phyloP scores from a whole-genome alignment of 2,329 filamentous ascomycete genomes.

The Podosphaera xanthii region DNA sequence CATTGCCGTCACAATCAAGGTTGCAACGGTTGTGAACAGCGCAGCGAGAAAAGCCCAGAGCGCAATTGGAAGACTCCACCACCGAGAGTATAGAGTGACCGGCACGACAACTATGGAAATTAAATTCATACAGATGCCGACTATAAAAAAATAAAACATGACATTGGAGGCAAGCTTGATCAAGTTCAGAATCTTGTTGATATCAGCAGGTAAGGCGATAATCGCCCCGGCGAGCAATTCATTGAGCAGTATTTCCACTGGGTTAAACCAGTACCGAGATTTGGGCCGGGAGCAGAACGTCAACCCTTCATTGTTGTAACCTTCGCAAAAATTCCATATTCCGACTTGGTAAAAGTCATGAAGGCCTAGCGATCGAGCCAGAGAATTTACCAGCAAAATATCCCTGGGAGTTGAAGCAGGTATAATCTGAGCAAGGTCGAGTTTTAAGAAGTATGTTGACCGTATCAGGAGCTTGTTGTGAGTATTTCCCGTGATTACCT shows the following conservation, averaged over 20 bases:
- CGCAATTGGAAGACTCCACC: slow-evolving; percentile 42
- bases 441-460: slow-evolving; percentile 61
- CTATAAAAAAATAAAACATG: slow-evolving; percentile 80
- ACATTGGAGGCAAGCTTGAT: slow-evolving; percentile 52
- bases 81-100: slow-evolving; percentile 20
- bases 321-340: slow-evolving; percentile 81
- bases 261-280: slow-evolving; percentile 75
- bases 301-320: slow-evolving; percentile 51
- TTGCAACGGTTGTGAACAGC: slow-evolving; percentile 43
- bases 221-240: slow-evolving; percentile 65
- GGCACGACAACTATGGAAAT: slow-evolving; percentile 45
- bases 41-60: slow-evolving; percentile 44
- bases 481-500: slow-evolving; percentile 51
- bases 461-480: slow-evolving; percentile 35
- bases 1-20: slow-evolving; percentile 61
- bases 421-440: slow-evolving; percentile 56
- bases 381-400: slow-evolving; percentile 68
- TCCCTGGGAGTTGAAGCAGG: slow-evolving; percentile 10
- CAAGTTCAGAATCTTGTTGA: slow-evolving; percentile 50
- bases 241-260: slow-evolving; percentile 54
- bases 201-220: slow-evolving; percentile 55
- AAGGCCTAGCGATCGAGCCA: slow-evolving; percentile 64
- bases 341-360: slow-evolving; percentile 91
- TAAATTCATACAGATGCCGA: slow-evolving; percentile 45
- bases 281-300: slow-evolving; percentile 51